Evolutionary conservation across 2,329 filamentous ascomycete genomes (phyloP).

Genomic region (Colletotrichum lini): DNA sequence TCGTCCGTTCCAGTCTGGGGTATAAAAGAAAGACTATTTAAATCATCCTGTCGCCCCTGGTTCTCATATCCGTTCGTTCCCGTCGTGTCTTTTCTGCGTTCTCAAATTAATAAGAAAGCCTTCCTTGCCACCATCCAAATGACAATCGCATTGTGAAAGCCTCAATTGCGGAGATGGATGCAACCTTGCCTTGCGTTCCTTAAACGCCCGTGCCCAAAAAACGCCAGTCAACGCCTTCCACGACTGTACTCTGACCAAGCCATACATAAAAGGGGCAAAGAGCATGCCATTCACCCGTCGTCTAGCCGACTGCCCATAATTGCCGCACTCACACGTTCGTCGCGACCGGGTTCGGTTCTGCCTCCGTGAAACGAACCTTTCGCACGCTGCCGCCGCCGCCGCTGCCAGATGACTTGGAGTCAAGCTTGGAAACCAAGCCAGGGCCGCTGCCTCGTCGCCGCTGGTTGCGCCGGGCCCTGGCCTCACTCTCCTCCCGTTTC

Average conservation of each 20-base stretch:
- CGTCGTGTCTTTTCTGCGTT: neutral
- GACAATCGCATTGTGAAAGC: conserved; percentile 9
- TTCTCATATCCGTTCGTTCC: conserved; percentile 10
- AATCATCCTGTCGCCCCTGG: conserved; percentile 8
- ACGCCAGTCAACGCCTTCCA: conserved; percentile 17
- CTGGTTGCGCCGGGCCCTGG: conserved; percentile 68
- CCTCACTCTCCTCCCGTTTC: conserved; percentile 73
- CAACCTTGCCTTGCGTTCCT: conserved; percentile 9
- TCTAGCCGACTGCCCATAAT: neutral
- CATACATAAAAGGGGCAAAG: neutral
- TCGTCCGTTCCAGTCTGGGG: conserved; percentile 29
- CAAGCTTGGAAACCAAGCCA: conserved; percentile 36
- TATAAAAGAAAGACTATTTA: conserved; percentile 42
- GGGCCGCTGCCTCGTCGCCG: conserved; percentile 58
- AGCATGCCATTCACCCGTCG: neutral
- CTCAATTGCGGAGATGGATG: conserved; percentile 3
- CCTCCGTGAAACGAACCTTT: conserved; percentile 59
- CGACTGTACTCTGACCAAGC: neutral
- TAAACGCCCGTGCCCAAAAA: conserved; percentile 14
- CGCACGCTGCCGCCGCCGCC: conserved; percentile 48
- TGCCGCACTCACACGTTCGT: conserved; percentile 26
- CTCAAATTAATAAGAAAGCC: conserved; percentile 10
- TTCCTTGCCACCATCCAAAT: conserved; percentile 16
- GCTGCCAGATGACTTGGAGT: conserved; percentile 37
- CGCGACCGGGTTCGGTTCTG: conserved; percentile 48